Base-by-base conservation (phyloP, 2,329 filamentous ascomycete genomes). In the Colletotrichum sp. region DNA sequence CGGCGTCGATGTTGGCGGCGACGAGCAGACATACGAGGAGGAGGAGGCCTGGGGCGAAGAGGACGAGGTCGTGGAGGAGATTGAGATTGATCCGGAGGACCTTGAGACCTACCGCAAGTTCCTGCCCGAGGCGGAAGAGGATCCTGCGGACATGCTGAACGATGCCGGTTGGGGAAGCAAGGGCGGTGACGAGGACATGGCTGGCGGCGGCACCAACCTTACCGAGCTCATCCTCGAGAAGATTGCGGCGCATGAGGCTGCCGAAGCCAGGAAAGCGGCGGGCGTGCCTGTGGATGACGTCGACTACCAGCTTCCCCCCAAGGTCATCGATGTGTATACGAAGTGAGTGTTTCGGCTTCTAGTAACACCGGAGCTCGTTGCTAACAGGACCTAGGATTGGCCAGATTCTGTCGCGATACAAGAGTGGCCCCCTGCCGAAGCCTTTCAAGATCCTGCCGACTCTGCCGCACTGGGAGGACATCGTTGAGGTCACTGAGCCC, bases 361-460 rank as follows among this genome's bases (percentile, higher is more conserved):
- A 33, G 31, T 12, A 21, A n/a, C 43, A 11, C n/a, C 43, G 43
- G n/a, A 21, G 18, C 13, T 31, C 6, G 8, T 61, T 16, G 21
- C 21, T 27, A 36, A 33, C 3, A 33, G 70, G 33, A 58, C 64
- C 5, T 62, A 95, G 93, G 86, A 93, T 98, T 78, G 96, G 96
- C 74, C 88, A 96, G 77, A 93, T 98, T 74, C 89, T 99, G 73
- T 95, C 95, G 31, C 92, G 96, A 76, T 98, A 98, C 87, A 98
- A 98, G 85, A 96, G 94, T 16, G 97, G 97, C n/a, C 96, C 96
- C 77, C 89, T 99, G 36, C 97, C 97, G 24, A 99, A 99, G 84
- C 96, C 96, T 1, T 98, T 99, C 89, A 98, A 98, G 85, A 95
- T 98, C 76, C 90, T 99, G 11, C 97, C 97, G 4, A 96, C 95